Evolutionary conservation across 495 filamentous ascomycete species (phyloP).

Genomic region (Penicillium paxilli): DNA sequence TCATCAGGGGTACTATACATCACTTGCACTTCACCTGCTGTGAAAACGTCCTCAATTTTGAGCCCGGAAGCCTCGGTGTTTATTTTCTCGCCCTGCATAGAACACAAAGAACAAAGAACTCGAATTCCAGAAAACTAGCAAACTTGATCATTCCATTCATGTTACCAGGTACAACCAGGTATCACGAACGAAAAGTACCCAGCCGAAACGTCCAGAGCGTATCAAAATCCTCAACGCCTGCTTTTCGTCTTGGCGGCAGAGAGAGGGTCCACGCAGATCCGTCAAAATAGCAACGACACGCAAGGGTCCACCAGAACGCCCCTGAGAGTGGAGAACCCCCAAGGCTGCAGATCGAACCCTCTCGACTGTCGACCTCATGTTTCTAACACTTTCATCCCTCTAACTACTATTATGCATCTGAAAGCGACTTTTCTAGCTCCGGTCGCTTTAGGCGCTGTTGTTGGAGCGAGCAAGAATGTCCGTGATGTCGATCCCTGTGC

Average conservation of each 20-base stretch:
- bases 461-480: conserved; percentile 10
- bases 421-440: conserved; percentile 10
- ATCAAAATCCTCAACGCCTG: conserved; percentile 1
- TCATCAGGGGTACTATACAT: too few species aligned
- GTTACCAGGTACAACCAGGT: too few species aligned
- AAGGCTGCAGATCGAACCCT: conserved; percentile 2
- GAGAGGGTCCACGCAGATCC: conserved; percentile 19
- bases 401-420: conserved; percentile 21
- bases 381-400: conserved; percentile 5
- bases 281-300: conserved; percentile 22
- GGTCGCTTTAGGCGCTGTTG: conserved; percentile 15
- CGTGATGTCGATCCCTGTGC: conserved; percentile 28
- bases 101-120: neutral
- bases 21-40: too few species aligned
- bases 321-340: conserved; percentile 22
- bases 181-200: neutral
- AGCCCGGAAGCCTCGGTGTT: too few species aligned
- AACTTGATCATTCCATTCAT: neutral
- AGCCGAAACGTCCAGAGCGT: conserved; percentile 9
- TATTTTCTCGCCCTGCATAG: neutral
- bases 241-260: conserved; percentile 17
- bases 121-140: neutral
- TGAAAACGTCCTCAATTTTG: too few species aligned
- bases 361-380: conserved; percentile 2
- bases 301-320: conserved; percentile 21